Conservation (phyloP, 345 rosid genomes). For the Citrus australasica region DNA sequence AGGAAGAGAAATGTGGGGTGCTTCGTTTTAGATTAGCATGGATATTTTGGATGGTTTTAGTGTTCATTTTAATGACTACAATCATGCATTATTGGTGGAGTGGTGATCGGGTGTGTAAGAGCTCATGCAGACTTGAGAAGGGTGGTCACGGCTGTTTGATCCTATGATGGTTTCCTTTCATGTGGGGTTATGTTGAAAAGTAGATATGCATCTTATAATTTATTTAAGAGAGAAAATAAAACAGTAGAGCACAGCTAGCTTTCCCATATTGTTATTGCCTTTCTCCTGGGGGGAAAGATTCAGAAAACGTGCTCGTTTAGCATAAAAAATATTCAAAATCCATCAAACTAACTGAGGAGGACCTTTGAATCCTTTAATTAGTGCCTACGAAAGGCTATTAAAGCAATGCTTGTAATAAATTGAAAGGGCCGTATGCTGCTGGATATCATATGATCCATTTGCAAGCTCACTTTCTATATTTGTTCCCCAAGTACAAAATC, state of each 20-base stretch:
- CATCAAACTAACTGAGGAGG: not conserved
- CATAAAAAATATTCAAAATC: not conserved
- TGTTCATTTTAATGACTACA: not conserved
- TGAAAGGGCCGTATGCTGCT: not conserved
- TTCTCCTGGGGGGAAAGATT: not conserved
- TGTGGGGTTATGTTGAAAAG: not conserved
- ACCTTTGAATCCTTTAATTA: not conserved
- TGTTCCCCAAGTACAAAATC: not conserved
- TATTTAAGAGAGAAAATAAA: not conserved
- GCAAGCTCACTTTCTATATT: not conserved
- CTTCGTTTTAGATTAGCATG: not conserved
- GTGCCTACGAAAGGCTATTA: too few relatives aligned
- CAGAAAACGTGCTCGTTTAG: not conserved
- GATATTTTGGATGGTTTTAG: not conserved
- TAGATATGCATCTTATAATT: not conserved
- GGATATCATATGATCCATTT: not conserved
- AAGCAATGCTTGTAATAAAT: too few relatives aligned
- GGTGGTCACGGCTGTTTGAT: not conserved
- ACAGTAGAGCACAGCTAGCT: not conserved
- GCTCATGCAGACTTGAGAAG: not conserved
- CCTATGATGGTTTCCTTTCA: not conserved
- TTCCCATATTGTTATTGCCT: not conserved
- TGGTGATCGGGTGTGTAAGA: not conserved
- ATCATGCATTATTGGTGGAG: conserved; percentile 4
- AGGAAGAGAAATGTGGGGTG: conserved; percentile 15